A percentile compares a stretch with the other conserved stretches of the same genome.
These are phyloP conservation scores for Paraphaeosphaeria sporulosa DNA, from an alignment of 2,329 filamentous ascomycete species.

Conservation along the genomic window DNA sequence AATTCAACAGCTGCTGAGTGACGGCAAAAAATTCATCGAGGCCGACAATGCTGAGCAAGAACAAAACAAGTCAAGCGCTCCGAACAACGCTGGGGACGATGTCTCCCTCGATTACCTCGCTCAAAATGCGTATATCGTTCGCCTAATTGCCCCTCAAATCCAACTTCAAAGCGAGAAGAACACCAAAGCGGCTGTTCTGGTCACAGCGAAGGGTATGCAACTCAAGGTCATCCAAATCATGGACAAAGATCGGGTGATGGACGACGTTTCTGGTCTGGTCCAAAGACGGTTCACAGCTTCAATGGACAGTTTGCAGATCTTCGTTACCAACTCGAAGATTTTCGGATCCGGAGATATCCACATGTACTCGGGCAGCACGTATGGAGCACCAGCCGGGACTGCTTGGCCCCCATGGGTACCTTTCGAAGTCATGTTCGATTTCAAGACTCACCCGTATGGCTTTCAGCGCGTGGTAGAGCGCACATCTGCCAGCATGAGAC, in stretches of 20 bases:
- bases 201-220: conserved; percentile 97
- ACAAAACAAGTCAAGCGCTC: conserved; percentile 23
- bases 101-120: conserved; percentile 88
- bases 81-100: conserved; percentile 54
- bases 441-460: conserved; percentile 91
- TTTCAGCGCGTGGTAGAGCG: conserved; percentile 97
- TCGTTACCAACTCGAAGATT: conserved; percentile 92
- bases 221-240: conserved; percentile 97
- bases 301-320: conserved; percentile 98
- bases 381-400: conserved; percentile 83
- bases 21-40: conserved; percentile 82
- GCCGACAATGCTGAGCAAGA: conserved; percentile 57
- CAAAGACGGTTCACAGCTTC: conserved; percentile 92
- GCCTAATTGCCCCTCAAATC: conserved; percentile 95
- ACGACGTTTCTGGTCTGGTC: conserved; percentile 92
- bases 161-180: conserved; percentile 99
- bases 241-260: conserved; percentile 91
- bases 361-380: conserved; percentile 92
- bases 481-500: conserved; percentile 91
- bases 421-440: conserved; percentile 98
- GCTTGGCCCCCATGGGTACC: conserved; percentile 99
- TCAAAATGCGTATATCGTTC: conserved; percentile 92
- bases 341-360: conserved; percentile 85
- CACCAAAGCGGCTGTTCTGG: conserved; percentile 92
- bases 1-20: conserved; percentile 83